A percentile compares a stretch with the other conserved stretches of the same genome.
phyloP scores from a whole-genome alignment of 805 yeast species.

The Kodamaea fukazawae region DNA sequence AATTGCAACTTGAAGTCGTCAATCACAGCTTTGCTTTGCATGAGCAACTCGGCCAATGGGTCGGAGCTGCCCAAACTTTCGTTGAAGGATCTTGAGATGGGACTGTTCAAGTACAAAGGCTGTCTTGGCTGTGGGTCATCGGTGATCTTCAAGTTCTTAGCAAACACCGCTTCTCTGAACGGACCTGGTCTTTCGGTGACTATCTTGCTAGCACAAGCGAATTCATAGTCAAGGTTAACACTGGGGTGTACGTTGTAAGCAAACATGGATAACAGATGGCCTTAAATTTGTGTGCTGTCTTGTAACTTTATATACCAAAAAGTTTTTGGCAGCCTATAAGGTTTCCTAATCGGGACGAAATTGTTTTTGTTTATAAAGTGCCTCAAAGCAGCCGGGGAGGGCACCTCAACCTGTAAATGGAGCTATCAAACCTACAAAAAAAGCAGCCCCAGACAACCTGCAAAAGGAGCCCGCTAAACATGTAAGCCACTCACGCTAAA shows the following conservation, averaged over 20 bases:
- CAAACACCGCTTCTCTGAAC: conserved; percentile 17
- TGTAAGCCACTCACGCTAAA: no score
- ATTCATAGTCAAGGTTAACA: conserved; percentile 14
- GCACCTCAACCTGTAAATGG: no score
- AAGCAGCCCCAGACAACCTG: no score
- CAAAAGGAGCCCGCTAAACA: no score
- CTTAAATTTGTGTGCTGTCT: neutral
- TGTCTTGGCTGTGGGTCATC: conserved; percentile 14
- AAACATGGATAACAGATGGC: conserved; percentile 4
- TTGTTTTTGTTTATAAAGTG: conserved; percentile 15
- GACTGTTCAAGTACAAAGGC: conserved; percentile 10
- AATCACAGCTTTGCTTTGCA: conserved; percentile 16
- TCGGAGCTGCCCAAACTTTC: conserved; percentile 12
- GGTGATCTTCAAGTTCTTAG: conserved; percentile 17
- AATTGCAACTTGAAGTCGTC: conserved; percentile 15
- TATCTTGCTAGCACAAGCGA: conserved; percentile 7
- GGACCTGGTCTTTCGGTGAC: neutral
- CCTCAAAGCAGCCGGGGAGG: no score
- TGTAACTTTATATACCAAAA: neutral
- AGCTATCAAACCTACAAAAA: no score
- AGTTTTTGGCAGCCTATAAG: conserved; percentile 8
- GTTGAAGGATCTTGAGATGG: conserved; percentile 14
- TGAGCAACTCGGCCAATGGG: conserved; percentile 23
- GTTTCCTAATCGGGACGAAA: conserved; percentile 10
- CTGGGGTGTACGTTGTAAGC: conserved; percentile 13